Percentiles rank a stretch among this genome's conserved stretches.
These are phyloP conservation scores for Candida taoyuanica DNA, from an alignment of 805 yeast genomes.

Conservation along the genomic window DNA sequence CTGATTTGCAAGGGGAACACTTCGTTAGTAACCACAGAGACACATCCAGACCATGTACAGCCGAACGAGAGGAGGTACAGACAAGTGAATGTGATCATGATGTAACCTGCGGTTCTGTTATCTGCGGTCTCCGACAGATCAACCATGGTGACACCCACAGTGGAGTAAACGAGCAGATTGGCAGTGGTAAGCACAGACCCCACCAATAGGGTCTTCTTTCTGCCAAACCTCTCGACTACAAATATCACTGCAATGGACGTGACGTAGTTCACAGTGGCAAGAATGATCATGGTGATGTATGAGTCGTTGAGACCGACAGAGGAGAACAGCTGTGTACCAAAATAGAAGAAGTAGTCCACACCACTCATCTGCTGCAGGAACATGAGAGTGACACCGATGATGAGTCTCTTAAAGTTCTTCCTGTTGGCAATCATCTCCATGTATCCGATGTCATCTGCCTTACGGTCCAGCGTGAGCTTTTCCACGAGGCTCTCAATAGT, in stretches of 20 bases:
- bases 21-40: conserved; percentile 42
- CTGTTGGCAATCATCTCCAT: conserved; percentile 40
- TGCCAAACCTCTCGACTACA: conserved; percentile 47
- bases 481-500: conserved; percentile 5
- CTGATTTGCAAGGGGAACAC: conserved; percentile 56
- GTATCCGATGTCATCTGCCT: conserved; percentile 33
- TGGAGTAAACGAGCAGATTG: conserved; percentile 48
- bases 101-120: conserved; percentile 39
- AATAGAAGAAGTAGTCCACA: conserved; percentile 63
- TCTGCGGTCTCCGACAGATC: conserved; percentile 26
- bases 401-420: conserved; percentile 32
- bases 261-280: conserved; percentile 49
- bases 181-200: conserved; percentile 46
- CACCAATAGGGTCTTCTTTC: conserved; percentile 34
- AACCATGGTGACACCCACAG: conserved; percentile 39
- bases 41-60: conserved; percentile 56
- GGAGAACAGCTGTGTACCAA: conserved; percentile 54
- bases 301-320: conserved; percentile 50
- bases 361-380: conserved; percentile 60
- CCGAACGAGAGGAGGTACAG: conserved; percentile 47
- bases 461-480: conserved; percentile 10
- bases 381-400: conserved; percentile 55
- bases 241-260: conserved; percentile 46
- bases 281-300: conserved; percentile 48
- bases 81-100: conserved; percentile 54